A percentile compares a stretch with the other conserved stretches of the same genome.
phyloP scores from a whole-genome alignment of 1,284 basidiomycete species.

The Trichosporon sp. region DNA sequence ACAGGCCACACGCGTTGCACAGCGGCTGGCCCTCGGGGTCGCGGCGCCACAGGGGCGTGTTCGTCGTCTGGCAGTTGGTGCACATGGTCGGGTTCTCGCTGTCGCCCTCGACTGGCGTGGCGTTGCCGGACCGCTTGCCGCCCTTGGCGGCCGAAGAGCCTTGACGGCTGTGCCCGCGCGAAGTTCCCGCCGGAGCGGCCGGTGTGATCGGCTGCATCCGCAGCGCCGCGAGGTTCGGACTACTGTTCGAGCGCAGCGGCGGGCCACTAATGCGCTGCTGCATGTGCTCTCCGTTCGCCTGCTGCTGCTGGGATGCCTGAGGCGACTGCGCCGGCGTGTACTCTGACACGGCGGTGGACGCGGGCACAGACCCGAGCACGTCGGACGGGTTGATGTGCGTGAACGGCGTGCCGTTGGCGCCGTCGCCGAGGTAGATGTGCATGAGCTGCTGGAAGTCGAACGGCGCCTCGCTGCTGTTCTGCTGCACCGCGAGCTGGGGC shows the following conservation, averaged over 20 bases:
- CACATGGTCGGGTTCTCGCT: slow-evolving; percentile 78
- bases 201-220: slow-evolving; percentile 19
- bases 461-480: slow-evolving; percentile 38
- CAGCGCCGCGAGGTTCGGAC: slow-evolving; percentile 52
- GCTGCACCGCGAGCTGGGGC: not conserved
- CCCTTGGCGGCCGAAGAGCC: not conserved
- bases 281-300: slow-evolving; percentile 34
- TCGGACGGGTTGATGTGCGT: slow-evolving; percentile 87
- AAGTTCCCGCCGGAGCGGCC: slow-evolving; percentile 5
- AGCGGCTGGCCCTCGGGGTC: slow-evolving; percentile 94
- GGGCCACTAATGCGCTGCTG: slow-evolving; percentile 26
- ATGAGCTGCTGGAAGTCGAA: slow-evolving; percentile 58
- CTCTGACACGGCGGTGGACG: not conserved
- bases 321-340: slow-evolving; percentile 33
- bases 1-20: slow-evolving; percentile 85
- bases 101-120: slow-evolving; percentile 22
- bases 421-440: slow-evolving; percentile 55
- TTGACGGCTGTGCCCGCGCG: slow-evolving; percentile 15
- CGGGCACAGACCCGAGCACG: slow-evolving; percentile 60
- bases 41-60: slow-evolving; percentile 91
- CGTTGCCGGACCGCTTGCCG: slow-evolving; percentile 24
- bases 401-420: slow-evolving; percentile 59
- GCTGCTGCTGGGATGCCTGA: slow-evolving; percentile 25
- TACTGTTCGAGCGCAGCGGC: slow-evolving; percentile 50
- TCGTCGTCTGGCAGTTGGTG: slow-evolving; percentile 93